These are phyloP conservation scores for Aspergillus hortae DNA, from an alignment of 2,329 filamentous ascomycete species.

Conservation along the genomic window DNA sequence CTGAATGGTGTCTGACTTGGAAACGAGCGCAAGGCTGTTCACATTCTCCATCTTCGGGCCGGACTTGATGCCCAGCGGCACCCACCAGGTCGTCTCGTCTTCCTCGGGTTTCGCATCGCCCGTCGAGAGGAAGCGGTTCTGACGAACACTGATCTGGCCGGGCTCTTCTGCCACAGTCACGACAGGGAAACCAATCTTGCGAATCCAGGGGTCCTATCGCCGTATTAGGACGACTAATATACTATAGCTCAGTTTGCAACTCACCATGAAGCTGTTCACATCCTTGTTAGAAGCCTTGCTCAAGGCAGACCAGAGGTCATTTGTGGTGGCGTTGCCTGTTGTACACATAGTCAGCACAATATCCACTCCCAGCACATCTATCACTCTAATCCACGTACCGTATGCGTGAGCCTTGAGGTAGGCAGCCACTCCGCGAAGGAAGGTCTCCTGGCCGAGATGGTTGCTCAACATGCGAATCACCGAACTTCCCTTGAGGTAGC, in stretches of 20 bases:
- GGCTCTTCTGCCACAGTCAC: constrained; percentile 80
- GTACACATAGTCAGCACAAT: constrained; percentile 5
- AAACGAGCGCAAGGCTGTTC: constrained; percentile 64
- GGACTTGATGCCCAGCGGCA: constrained; percentile 81
- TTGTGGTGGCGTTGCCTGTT: constrained; percentile 73
- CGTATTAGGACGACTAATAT: constrained; percentile 9
- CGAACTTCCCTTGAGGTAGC: constrained; percentile 93
- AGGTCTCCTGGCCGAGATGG: constrained; percentile 81
- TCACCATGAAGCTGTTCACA: constrained; percentile 76
- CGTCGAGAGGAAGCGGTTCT: constrained; percentile 85
- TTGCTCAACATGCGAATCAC: constrained; percentile 94
- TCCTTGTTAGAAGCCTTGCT: constrained; percentile 84
- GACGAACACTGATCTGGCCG: constrained; percentile 75
- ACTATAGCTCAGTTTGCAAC: constrained; percentile 1
- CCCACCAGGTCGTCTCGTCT: constrained; percentile 91
- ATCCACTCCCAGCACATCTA: background rate
- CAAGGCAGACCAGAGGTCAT: constrained; percentile 85
- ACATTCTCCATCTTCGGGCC: constrained; percentile 63
- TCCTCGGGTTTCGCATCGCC: constrained; percentile 90
- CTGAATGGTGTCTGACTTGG: constrained; percentile 72
- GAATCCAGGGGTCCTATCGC: constrained; percentile 73
- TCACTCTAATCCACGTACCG: constrained; percentile 44
- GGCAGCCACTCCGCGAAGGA: constrained; percentile 82
- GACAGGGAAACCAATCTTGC: constrained; percentile 91
- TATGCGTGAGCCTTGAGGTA: constrained; percentile 89